phyloP scores from a whole-genome alignment of 257 asterid species.

The Cruciata laevipes region DNA sequence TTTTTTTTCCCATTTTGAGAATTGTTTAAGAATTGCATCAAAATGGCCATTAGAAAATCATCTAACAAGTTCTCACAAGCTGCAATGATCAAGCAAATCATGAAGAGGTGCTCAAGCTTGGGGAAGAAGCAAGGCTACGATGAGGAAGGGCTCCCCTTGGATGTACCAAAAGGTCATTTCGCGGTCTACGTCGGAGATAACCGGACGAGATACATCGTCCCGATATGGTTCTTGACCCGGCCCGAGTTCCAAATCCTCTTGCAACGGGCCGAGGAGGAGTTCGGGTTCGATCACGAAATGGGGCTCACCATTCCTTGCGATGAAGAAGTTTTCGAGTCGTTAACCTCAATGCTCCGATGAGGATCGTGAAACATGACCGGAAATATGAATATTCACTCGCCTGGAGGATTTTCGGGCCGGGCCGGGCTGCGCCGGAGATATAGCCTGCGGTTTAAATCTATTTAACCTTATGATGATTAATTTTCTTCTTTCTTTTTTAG shows the following conservation, averaged over 20 bases:
- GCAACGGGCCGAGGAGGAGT: slow-evolving; percentile 33
- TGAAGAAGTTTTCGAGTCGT: slow-evolving; percentile 23
- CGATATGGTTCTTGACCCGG: slow-evolving; percentile 25
- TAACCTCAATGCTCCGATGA: slow-evolving; percentile 25
- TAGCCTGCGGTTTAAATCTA: background rate
- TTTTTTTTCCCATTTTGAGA: background rate
- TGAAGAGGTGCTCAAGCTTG: slow-evolving; percentile 43
- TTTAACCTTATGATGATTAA: background rate
- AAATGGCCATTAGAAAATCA: slow-evolving; percentile 38
- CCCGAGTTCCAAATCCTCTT: slow-evolving; percentile 28
- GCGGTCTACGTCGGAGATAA: slow-evolving; percentile 35
- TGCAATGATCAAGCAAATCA: slow-evolving; percentile 33
- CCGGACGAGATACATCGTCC: slow-evolving; percentile 28
- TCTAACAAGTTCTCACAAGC: slow-evolving; percentile 34
- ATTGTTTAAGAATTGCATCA: background rate
- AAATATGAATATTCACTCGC: background rate
- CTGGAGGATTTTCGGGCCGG: background rate
- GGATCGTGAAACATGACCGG: background rate
- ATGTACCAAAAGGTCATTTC: slow-evolving; percentile 35
- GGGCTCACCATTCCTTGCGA: slow-evolving; percentile 35
- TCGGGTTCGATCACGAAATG: slow-evolving; percentile 34
- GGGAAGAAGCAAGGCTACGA: slow-evolving; percentile 33
- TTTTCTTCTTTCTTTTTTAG: slow-evolving; percentile 3
- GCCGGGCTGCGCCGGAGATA: background rate
- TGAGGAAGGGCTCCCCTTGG: slow-evolving; percentile 30